These are phyloP conservation scores for Suhomyces canberraensis DNA, from an alignment of 805 yeast species.

Conservation along the genomic window DNA sequence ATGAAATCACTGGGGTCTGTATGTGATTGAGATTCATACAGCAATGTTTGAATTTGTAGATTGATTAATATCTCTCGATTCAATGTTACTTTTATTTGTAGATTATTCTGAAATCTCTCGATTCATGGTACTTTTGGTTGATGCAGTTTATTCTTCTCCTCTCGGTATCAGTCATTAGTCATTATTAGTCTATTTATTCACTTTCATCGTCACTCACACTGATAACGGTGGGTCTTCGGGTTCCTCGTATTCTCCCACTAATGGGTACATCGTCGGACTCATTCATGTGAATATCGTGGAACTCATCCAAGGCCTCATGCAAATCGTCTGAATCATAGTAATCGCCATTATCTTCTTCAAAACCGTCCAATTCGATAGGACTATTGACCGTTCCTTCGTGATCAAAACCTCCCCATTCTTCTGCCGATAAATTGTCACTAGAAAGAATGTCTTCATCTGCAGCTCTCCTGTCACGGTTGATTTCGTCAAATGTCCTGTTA, in stretches of 20 bases:
- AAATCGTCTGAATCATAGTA: conserved; percentile 16
- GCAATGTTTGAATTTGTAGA: too few species aligned
- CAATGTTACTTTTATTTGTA: too few species aligned
- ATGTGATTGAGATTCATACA: too few species aligned
- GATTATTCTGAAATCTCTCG: too few species aligned
- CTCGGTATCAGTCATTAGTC: too few species aligned
- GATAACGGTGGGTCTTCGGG: conserved; percentile 15
- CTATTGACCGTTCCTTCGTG: conserved; percentile 7
- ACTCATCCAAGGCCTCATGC: conserved; percentile 24
- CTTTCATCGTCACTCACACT: conserved; percentile 19
- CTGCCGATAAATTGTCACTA: conserved; percentile 7
- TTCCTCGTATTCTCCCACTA: not conserved
- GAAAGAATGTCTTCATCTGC: conserved; percentile 15
- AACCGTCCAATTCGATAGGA: conserved; percentile 11
- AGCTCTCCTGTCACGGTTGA: conserved; percentile 16
- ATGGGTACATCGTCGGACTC: conserved; percentile 5
- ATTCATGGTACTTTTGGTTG: too few species aligned
- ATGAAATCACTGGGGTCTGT: not conserved
- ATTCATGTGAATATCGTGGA: conserved; percentile 16
- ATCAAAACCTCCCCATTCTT: conserved; percentile 21
- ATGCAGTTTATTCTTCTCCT: too few species aligned
- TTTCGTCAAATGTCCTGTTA: conserved; percentile 19
- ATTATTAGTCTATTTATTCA: too few species aligned
- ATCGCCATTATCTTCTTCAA: conserved; percentile 10
- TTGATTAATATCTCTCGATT: too few species aligned